Percentiles rank a stretch among this genome's conserved stretches.
phyloP scores from a whole-genome alignment of 352 stramenopile genomes.

The Pythium coloratum region DNA sequence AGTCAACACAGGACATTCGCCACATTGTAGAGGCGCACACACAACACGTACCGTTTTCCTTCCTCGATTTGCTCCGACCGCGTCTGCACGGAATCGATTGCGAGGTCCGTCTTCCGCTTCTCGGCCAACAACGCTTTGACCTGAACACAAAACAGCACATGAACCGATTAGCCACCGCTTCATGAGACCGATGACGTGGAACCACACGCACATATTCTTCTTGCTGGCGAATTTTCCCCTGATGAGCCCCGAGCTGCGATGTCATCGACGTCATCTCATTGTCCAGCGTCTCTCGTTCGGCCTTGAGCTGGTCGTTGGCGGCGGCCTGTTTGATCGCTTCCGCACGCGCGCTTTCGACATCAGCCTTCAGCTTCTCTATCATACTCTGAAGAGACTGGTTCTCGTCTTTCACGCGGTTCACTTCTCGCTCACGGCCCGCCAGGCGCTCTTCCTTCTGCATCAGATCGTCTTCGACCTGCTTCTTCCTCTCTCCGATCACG shows the following conservation, averaged over 20 bases:
- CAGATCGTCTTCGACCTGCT: conserved; percentile 11
- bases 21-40: not conserved
- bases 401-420: conserved; percentile 4
- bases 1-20: not conserved
- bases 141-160: conserved; percentile 3
- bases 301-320: not conserved
- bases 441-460: conserved; percentile 9
- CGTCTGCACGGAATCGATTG: conserved; percentile 22
- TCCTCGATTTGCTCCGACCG: conserved; percentile 21
- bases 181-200: too few relatives aligned
- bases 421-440: conserved; percentile 15
- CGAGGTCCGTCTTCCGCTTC: conserved; percentile 18
- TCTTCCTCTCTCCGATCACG: conserved; percentile 2
- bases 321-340: not conserved
- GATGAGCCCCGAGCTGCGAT: not conserved
- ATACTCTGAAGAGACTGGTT: not conserved
- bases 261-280: conserved; percentile 21
- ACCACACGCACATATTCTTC: conserved; percentile 18
- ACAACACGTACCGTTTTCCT: conserved; percentile 20
- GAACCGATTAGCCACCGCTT: not conserved
- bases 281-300: conserved; percentile 14
- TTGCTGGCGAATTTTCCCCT: conserved; percentile 11
- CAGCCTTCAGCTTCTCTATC: not conserved
- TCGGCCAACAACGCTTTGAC: conserved; percentile 9
- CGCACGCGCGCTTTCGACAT: not conserved